A percentile compares a stretch with the other conserved stretches of the same genome.
Evolutionary conservation across 1,284 basidiomycete species (phyloP).

Genomic region (Exobasidium rhododendri): DNA sequence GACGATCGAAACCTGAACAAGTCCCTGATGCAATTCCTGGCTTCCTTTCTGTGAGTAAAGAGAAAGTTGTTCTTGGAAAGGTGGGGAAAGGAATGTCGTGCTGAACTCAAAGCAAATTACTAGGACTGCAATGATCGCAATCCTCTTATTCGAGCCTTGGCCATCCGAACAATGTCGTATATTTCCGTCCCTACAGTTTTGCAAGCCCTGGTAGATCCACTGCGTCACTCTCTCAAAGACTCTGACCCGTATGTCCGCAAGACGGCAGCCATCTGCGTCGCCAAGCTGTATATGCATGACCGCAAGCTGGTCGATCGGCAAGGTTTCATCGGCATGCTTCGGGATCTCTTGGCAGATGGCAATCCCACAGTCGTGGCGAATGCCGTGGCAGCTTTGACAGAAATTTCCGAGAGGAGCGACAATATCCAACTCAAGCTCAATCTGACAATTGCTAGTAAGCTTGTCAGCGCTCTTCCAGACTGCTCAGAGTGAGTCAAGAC

Average conservation of each 20-base stretch:
- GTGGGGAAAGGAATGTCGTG: background rate
- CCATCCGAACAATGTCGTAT: conserved; percentile 93
- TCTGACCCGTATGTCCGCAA: conserved; percentile 92
- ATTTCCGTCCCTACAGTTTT: conserved; percentile 64
- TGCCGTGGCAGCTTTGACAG: conserved; percentile 86
- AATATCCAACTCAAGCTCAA: conserved; percentile 80
- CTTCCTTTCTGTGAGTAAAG: conserved; percentile 67
- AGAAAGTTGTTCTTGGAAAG: conserved; percentile 58
- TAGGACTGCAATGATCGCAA: conserved; percentile 82
- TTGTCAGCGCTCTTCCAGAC: conserved; percentile 77
- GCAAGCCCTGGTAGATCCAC: conserved; percentile 74
- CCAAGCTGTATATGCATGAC: conserved; percentile 82
- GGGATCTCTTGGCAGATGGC: conserved; percentile 82
- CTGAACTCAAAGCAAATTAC: background rate
- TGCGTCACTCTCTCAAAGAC: conserved; percentile 82
- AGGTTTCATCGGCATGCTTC: conserved; percentile 77
- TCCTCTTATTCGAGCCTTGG: conserved; percentile 83
- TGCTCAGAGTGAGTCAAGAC: conserved; percentile 66
- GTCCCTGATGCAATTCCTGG: conserved; percentile 82
- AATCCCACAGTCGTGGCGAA: conserved; percentile 94
- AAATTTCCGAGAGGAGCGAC: conserved; percentile 84
- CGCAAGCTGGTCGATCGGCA: conserved; percentile 76
- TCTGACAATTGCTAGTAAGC: conserved; percentile 74
- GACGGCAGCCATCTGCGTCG: conserved; percentile 86
- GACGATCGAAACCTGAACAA: conserved; percentile 78